Percentiles rank a stretch among this genome's conserved stretches.
Conservation (phyloP, 116 monocot genomes). For the Dioscorea cayenensis region DNA sequence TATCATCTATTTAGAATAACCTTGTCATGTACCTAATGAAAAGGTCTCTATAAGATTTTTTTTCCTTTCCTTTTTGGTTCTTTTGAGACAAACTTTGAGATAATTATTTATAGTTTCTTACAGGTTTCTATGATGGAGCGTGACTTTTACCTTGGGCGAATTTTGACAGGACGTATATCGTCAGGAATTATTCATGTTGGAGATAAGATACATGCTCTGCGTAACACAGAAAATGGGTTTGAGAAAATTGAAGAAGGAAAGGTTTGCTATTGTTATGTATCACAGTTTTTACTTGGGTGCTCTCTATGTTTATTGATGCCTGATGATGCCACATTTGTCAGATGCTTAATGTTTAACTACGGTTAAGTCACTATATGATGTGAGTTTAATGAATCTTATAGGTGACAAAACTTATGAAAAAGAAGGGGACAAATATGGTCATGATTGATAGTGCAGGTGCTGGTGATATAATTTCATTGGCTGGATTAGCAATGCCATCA, state of each 20-base stretch:
- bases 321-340: neutral
- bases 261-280: constrained; percentile 33
- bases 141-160: constrained; percentile 95
- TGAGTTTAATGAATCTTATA: constrained; percentile 15
- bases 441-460: constrained; percentile 81
- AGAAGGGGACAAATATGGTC: constrained; percentile 76
- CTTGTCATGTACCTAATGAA: too few species aligned
- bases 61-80: neutral
- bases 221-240: constrained; percentile 49
- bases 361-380: neutral
- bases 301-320: neutral
- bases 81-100: neutral
- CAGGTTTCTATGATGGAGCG: constrained; percentile 99
- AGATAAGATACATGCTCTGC: constrained; percentile 80
- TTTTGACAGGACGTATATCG: constrained; percentile 84
- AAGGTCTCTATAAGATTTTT: neutral
- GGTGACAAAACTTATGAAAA: constrained; percentile 99
- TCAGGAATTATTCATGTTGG: constrained; percentile 73
- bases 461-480: constrained; percentile 92
- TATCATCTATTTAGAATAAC: too few species aligned
- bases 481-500: constrained; percentile 77
- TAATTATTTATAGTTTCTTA: constrained; percentile 2
- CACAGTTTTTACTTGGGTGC: neutral
- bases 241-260: constrained; percentile 94
- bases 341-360: neutral